These are phyloP conservation scores for Neurospora sp. DNA, from an alignment of 495 filamentous ascomycete genomes.

Conservation along the genomic window DNA sequence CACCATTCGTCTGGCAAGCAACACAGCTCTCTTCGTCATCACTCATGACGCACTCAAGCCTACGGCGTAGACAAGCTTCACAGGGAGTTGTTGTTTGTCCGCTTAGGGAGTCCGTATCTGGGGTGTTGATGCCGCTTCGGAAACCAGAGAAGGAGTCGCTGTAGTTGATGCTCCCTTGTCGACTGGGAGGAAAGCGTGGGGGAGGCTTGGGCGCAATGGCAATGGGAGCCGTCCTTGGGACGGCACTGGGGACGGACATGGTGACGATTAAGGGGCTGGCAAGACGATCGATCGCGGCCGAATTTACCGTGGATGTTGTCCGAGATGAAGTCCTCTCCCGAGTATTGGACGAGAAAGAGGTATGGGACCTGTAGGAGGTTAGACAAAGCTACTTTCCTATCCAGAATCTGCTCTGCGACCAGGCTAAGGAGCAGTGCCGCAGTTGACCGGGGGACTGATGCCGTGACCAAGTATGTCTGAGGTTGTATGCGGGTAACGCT, in stretches of 20 bases:
- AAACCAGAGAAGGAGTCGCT: conserved; percentile 25
- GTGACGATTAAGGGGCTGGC: conserved; percentile 21
- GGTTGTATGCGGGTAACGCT: conserved; percentile 2
- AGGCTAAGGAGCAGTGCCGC: neutral
- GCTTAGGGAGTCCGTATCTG: conserved; percentile 40
- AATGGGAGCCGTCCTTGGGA: conserved; percentile 46
- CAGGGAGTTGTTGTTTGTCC: conserved; percentile 31
- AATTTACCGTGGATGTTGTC: conserved; percentile 9
- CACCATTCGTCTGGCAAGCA: conserved; percentile 50
- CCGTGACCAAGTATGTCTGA: neutral
- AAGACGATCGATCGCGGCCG: conserved; percentile 3
- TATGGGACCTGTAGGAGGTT: neutral
- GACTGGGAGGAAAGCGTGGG: conserved; percentile 28
- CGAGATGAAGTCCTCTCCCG: neutral
- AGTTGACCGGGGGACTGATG: neutral
- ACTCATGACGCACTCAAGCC: conserved; percentile 85
- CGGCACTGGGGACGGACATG: conserved; percentile 39
- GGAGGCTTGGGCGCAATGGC: conserved; percentile 46
- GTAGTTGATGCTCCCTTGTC: conserved; percentile 30
- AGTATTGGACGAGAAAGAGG: neutral
- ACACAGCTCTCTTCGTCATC: conserved; percentile 53
- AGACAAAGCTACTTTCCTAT: neutral
- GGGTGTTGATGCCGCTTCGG: conserved; percentile 36
- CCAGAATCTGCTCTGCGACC: neutral
- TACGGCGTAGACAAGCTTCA: conserved; percentile 65